These are phyloP conservation scores for Syzygium aqueum DNA, from an alignment of 345 rosid genomes.

Conservation along the genomic window DNA sequence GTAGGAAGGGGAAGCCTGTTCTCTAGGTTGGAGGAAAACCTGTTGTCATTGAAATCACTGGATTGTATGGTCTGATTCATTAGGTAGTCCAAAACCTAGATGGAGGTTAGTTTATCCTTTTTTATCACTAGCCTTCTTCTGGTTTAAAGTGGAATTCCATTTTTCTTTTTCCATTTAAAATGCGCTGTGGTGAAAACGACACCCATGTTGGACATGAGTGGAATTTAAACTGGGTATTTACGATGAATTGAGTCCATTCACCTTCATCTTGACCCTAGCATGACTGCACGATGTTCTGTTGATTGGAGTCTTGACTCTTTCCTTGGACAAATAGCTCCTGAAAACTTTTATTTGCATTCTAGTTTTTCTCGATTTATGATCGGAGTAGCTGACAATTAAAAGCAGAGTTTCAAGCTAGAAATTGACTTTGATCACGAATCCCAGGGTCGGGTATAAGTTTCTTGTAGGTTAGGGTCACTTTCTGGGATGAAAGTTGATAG, in stretches of 20 bases:
- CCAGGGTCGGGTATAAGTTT: not conserved
- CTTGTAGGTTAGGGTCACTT: not conserved
- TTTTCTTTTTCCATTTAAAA: not conserved
- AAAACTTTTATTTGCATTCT: not conserved
- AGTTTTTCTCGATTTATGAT: not conserved
- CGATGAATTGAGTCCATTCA: not conserved
- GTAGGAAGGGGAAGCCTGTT: not conserved
- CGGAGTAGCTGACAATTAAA: not conserved
- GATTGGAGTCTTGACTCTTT: not conserved
- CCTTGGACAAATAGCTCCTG: not conserved
- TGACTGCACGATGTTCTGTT: not conserved
- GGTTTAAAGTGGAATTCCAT: not conserved
- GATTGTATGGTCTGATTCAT: not conserved
- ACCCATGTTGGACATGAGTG: not conserved
- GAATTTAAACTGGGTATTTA: not conserved
- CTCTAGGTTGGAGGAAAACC: not conserved
- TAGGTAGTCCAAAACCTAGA: not conserved
- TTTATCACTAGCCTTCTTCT: not conserved
- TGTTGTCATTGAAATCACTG: not conserved
- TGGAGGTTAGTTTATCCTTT: not conserved
- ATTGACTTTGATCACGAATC: not conserved
- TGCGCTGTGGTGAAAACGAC: not conserved
- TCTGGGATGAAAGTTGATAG: not conserved
- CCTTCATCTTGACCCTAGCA: not conserved
- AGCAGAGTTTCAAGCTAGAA: not conserved